phyloP scores from a whole-genome alignment of 371 early-diverging fungal genomes.

The Lichtheimia hyalospora region DNA sequence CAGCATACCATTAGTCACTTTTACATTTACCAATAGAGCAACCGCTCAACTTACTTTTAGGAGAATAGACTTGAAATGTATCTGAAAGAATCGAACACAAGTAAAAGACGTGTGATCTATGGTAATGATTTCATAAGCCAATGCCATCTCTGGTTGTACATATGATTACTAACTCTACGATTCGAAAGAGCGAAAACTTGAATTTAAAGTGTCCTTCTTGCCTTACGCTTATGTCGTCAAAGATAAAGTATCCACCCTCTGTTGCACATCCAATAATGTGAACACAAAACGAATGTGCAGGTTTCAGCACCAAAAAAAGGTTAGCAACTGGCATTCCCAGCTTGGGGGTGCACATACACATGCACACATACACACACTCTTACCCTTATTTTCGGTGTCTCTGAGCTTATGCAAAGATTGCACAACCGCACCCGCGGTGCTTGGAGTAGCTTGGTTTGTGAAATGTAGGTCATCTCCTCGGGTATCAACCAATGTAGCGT shows the following conservation, averaged over 20 bases:
- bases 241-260: slow-evolving; percentile 94
- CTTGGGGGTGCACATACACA: too few relatives aligned
- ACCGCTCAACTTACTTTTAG: slow-evolving; percentile 58
- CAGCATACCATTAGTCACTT: slow-evolving; percentile 1
- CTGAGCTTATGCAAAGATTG: slow-evolving; percentile 86
- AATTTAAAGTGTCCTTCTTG: slow-evolving; percentile 87
- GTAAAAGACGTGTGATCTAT: slow-evolving; percentile 4
- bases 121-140: neutral
- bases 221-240: slow-evolving; percentile 89
- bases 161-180: slow-evolving; percentile 55
- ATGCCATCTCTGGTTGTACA: too few relatives aligned
- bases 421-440: slow-evolving; percentile 83
- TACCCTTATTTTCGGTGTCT: slow-evolving; percentile 66
- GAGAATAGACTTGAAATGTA: slow-evolving; percentile 86
- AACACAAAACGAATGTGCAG: too few relatives aligned
- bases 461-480: neutral
- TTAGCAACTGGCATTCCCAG: too few relatives aligned
- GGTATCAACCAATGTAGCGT: neutral
- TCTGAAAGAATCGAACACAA: slow-evolving; percentile 61
- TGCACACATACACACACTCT: neutral
- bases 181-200: slow-evolving; percentile 88
- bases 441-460: slow-evolving; percentile 48
- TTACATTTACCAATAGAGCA: neutral
- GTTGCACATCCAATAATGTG: slow-evolving; percentile 8
- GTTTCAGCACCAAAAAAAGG: too few relatives aligned